phyloP scores from a whole-genome alignment of 257 asterid species.

The Ilex aquifolium region DNA sequence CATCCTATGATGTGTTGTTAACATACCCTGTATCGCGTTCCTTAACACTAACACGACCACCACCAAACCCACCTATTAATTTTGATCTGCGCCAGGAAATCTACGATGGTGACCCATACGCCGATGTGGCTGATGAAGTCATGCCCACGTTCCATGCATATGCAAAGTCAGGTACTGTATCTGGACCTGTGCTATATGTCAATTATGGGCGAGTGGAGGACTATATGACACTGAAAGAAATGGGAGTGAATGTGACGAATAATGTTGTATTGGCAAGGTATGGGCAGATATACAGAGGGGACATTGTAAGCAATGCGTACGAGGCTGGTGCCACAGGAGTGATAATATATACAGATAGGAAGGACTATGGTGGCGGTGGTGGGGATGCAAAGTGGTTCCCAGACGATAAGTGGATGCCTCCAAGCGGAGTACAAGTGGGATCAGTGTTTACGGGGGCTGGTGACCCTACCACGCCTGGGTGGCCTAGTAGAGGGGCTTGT shows the following conservation, averaged over 20 bases:
- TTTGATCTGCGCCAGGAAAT: conserved; percentile 53
- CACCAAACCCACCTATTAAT: conserved; percentile 28
- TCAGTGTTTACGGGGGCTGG: conserved; percentile 55
- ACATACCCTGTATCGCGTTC: conserved; percentile 69
- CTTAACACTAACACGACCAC: conserved; percentile 32
- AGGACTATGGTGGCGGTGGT: conserved; percentile 75
- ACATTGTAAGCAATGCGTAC: conserved; percentile 59
- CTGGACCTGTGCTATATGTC: conserved; percentile 56
- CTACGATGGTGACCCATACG: conserved; percentile 55
- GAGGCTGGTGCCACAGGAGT: conserved; percentile 65
- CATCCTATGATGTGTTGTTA: conserved; percentile 49
- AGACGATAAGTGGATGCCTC: conserved; percentile 81
- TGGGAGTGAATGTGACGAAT: conserved; percentile 67
- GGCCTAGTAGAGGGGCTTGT: conserved; percentile 71
- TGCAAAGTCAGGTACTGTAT: conserved; percentile 69
- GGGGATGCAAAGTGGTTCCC: conserved; percentile 76
- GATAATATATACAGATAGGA: conserved; percentile 64
- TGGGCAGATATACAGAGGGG: conserved; percentile 74
- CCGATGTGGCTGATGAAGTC: conserved; percentile 44
- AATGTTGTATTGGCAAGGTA: conserved; percentile 62
- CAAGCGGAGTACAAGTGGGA: conserved; percentile 88
- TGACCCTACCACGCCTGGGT: conserved; percentile 88
- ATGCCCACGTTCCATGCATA: conserved; percentile 64
- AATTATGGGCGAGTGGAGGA: conserved; percentile 78
- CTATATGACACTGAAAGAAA: conserved; percentile 28